Evolutionary conservation across 805 yeast genomes (phyloP).

Genomic region (Metschnikowia orientalis): DNA sequence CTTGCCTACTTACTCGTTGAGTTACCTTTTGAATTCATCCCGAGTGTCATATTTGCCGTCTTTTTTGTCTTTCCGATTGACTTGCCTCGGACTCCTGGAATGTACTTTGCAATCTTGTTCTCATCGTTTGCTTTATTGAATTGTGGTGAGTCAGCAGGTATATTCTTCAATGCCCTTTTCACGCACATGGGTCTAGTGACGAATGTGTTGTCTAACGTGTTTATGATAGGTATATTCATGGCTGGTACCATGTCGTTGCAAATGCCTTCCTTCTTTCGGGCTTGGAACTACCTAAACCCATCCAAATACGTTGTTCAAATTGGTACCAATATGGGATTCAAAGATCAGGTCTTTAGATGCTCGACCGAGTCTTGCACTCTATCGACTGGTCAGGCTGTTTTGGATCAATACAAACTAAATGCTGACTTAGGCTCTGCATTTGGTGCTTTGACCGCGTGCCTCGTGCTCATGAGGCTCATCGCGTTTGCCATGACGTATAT

Average conservation of each 20-base stretch:
- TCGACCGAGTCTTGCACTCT: conserved; percentile 44
- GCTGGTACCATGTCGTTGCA: conserved; percentile 78
- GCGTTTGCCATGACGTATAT: conserved; percentile 26
- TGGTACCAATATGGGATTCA: conserved; percentile 56
- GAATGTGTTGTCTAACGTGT: conserved; percentile 59
- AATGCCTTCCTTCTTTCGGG: conserved; percentile 67
- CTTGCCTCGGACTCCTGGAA: conserved; percentile 59
- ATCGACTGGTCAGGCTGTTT: conserved; percentile 51
- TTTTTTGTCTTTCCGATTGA: conserved; percentile 70
- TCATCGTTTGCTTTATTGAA: conserved; percentile 51
- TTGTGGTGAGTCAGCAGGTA: conserved; percentile 84
- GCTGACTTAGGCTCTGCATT: conserved; percentile 34
- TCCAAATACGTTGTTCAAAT: conserved; percentile 65
- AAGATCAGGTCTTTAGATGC: conserved; percentile 50
- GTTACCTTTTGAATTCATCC: conserved; percentile 61
- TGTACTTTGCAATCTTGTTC: conserved; percentile 63
- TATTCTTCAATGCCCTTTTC: conserved; percentile 69
- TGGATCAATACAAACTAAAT: conserved; percentile 46
- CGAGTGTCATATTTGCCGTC: conserved; percentile 54
- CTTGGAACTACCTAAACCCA: conserved; percentile 74
- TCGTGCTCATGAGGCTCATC: conserved; percentile 39
- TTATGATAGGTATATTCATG: conserved; percentile 75
- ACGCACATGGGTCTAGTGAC: conserved; percentile 77
- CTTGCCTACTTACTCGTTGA: conserved; percentile 56
- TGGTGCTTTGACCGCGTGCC: conserved; percentile 36